A percentile compares a stretch with the other conserved stretches of the same genome.
Conservation (phyloP, 176 grass and related monocot species). For the Pontederia paniculata region DNA sequence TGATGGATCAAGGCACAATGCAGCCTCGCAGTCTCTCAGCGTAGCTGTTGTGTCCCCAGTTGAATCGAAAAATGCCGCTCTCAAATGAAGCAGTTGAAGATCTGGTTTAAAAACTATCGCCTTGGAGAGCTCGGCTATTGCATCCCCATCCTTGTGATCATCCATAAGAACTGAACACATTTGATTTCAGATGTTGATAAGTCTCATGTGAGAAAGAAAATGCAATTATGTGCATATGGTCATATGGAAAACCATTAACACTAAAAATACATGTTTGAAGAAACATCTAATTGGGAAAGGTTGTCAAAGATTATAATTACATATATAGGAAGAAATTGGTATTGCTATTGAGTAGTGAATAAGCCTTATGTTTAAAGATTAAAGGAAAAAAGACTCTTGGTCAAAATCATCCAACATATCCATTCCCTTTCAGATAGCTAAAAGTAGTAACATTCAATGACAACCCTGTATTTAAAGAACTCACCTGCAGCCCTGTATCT, state of each 20-base stretch:
- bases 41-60: constrained; percentile 37
- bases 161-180: constrained; percentile 62
- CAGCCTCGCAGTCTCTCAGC: constrained; percentile 69
- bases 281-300: no score
- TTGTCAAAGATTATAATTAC: no score
- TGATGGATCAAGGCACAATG: constrained; percentile 66
- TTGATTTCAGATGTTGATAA: background rate
- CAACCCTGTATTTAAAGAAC: background rate
- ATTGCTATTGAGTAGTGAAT: no score
- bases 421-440: no score
- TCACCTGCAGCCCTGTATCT: constrained; percentile 95
- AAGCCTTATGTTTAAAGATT: no score
- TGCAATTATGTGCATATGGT: no score
- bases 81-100: constrained; percentile 80
- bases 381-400: no score
- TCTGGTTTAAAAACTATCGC: constrained; percentile 69
- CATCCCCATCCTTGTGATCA: constrained; percentile 74
- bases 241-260: no score
- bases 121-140: constrained; percentile 52
- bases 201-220: background rate
- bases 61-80: constrained; percentile 78
- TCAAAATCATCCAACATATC: no score
- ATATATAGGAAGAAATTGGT: no score
- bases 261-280: no score
- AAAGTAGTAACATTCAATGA: no score